Base-by-base conservation (phyloP, 768 basidiomycete species). In the Neoboletus brunneissimus region DNA sequence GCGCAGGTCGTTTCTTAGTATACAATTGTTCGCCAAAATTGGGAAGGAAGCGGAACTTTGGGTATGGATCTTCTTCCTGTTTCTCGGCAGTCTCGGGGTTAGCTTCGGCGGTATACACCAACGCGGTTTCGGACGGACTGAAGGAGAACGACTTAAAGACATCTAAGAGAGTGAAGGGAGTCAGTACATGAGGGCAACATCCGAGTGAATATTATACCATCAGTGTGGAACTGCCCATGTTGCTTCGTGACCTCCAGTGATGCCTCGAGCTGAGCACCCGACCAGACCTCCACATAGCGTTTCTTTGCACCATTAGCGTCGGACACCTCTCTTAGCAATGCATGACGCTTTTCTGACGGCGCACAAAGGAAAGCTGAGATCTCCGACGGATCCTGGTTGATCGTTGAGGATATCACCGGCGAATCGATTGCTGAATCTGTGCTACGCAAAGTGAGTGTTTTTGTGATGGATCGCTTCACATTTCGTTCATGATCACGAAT, bases 41-140 rank as follows among this genome's bases (percentile, higher is more conserved):
- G 5, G 87, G 86, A 1, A 63, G 72, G 65, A 79, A 89, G 25
- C 75, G 71, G 58, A 83, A 88, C 52, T 80, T 81, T 27, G 63
- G 64, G 58, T 72, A 69, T 22, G 64, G 60, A 44, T 64, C 63
- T 5, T 62, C 55, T 20, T 68, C 65, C 5, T 71, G 71, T 11
- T 53, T 58, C 27, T 59, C 60, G 5, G 40, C 31, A 6, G 53
- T 49, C 4, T 58, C 58, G 7, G 60, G 53, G 16, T 81, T 83
- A 0, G 69, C 76, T 63, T 89, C 88, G 3, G 87, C 88, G 4
- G 77, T 76, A 58, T 89, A 89, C 15, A 87, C 61, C 11, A 89
- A 61, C 0, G 78, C 75, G 3, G 72, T 68, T 55, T 85, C 82
- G 3, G 79, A 75, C 0, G 78, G 77, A 5, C 81, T 77, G 67